Conservation (phyloP, 345 rosid genomes). For the Dipteronia sinensis region DNA sequence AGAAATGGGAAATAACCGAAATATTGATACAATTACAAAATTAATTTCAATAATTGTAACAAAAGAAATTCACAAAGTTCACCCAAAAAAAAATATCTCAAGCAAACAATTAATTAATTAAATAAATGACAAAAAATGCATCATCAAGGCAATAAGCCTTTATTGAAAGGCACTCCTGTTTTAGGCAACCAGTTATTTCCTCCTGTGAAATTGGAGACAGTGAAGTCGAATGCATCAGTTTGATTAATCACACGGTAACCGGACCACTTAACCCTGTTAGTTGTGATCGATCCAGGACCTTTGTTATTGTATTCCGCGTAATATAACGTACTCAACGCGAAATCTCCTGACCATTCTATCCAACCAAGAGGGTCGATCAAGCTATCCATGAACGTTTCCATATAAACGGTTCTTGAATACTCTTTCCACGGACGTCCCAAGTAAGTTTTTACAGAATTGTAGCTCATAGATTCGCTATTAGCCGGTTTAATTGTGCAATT, state of each 20-base stretch:
- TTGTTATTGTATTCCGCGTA: constrained; percentile 39
- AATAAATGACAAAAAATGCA: too few relatives aligned
- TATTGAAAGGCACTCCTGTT: constrained; percentile 35
- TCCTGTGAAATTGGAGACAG: constrained; percentile 19
- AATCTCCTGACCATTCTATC: constrained; percentile 30
- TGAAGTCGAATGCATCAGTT: constrained; percentile 26
- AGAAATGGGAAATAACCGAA: too few relatives aligned
- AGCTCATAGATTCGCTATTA: constrained; percentile 16
- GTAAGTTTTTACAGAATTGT: constrained; percentile 16
- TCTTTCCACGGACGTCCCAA: constrained; percentile 46
- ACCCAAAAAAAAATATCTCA: not conserved
- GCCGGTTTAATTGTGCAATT: constrained; percentile 31
- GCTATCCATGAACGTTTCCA: constrained; percentile 32
- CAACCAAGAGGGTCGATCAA: constrained; percentile 36
- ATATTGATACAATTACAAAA: too few relatives aligned
- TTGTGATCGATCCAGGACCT: constrained; percentile 29
- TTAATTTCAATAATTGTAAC: too few relatives aligned
- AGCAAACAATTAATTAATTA: too few relatives aligned
- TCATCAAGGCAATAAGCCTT: constrained; percentile 17
- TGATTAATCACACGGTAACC: constrained; percentile 27
- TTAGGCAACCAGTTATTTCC: constrained; percentile 37
- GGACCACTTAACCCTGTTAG: constrained; percentile 24
- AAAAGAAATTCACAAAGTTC: not conserved
- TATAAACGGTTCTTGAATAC: constrained; percentile 40
- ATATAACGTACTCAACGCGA: constrained; percentile 32